Evolutionary conservation across 176 grass and related monocot genomes (phyloP), one percentile per base, ranked within the genome.

Genomic region (Raddia distichophylla): DNA sequence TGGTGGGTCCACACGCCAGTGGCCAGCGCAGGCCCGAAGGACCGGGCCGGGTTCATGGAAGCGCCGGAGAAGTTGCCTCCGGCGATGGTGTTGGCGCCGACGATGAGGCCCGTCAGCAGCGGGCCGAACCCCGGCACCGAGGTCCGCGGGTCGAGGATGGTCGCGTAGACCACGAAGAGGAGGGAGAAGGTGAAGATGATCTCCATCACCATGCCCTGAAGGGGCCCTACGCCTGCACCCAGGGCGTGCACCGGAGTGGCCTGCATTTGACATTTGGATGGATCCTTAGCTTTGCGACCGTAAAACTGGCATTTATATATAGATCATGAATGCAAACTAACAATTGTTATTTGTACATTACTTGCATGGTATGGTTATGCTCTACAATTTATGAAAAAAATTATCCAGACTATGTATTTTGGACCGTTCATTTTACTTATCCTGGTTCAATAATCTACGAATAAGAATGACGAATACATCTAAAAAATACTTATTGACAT

Each of bases 31-130:
- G 96, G 96, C 1, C 96, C 96, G 0, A 99, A 99, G 15, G 96
- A 99, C 47, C 96, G 18, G 0, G 93, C 96, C 0, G 96, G 96
- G 79, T 99, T 99, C 96, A 99, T 99, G 42, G 96, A 99, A 1
- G 93, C 91, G 17, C 96, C 91, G 0, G 91, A 93, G 89, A 99
- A 95, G 12, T 94, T 86, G 18, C 91, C 96, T 1, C 93, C 93
- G 1, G 96, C 93, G 2, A 99, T 40, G 71, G 90, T 95, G 79
- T 99, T 99, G 44, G 93, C 96, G 0, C 92, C 90, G 7, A 99
- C 91, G 7, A 99, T 90, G 19, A 99, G 91, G 15, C 96, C 96
- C 0, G 94, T 92, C 5, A 99, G 74, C 48, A 99, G 59, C 1
- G 96, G 93, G 1, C 96, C 93, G 22, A 93, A 77, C 34, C 89